Percentiles rank a stretch among this genome's conserved stretches.
phyloP scores from a whole-genome alignment of 108 stramenopile species.

The Skeletonema menzelii region DNA sequence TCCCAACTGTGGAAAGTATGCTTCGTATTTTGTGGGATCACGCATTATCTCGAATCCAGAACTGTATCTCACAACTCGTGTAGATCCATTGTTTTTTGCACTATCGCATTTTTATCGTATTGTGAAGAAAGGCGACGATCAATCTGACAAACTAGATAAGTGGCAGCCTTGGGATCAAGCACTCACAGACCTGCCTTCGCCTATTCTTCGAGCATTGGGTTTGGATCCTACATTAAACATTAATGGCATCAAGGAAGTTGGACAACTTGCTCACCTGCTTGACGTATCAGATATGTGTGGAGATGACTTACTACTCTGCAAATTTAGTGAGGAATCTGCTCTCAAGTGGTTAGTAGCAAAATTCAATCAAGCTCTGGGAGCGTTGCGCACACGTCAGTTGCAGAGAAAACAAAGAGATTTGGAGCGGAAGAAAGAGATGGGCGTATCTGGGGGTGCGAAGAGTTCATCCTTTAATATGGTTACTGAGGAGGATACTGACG shows the following conservation, averaged over 20 bases:
- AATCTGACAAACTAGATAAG: constrained; percentile 9
- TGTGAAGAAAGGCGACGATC: not conserved
- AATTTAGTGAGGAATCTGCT: constrained; percentile 47
- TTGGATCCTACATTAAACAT: constrained; percentile 9
- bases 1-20: constrained; percentile 46
- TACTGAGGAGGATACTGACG: constrained; percentile 21
- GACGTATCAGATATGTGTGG: constrained; percentile 51
- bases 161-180: constrained; percentile 76
- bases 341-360: constrained; percentile 61
- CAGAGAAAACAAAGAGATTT: constrained; percentile 9
- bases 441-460: constrained; percentile 19
- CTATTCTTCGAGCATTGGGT: constrained; percentile 35
- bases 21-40: constrained; percentile 61
- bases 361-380: constrained; percentile 40
- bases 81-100: constrained; percentile 73
- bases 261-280: constrained; percentile 58
- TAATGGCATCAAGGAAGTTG: constrained; percentile 12
- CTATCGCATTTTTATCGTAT: constrained; percentile 29
- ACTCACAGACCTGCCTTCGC: constrained; percentile 34
- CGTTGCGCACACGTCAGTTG: constrained; percentile 19
- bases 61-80: constrained; percentile 51
- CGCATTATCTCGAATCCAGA: constrained; percentile 56
- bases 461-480: constrained; percentile 39
- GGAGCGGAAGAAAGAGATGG: constrained; percentile 1
- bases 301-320: constrained; percentile 58